Evolutionary conservation across 2,329 filamentous ascomycete species (phyloP), one percentile per base, ranked within the genome.

Genomic region (Exophiala xenobiotica): DNA sequence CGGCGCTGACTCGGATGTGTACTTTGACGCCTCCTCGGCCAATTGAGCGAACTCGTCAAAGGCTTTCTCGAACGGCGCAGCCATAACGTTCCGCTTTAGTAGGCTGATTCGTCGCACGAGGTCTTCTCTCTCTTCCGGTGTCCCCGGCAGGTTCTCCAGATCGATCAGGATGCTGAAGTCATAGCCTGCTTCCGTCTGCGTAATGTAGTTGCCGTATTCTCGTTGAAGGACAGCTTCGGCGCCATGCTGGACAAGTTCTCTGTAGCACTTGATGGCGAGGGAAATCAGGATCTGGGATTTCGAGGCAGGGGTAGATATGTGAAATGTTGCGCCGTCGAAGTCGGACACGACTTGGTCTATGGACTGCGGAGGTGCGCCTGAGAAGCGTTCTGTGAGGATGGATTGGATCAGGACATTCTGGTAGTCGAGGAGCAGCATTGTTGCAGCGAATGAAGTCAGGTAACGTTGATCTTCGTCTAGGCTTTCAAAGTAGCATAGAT

Each of bases 331-430:
- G 68, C 92, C 92, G 74, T 99, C 95, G 68, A 99, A 99, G 75
- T 99, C 93, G 69, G 92, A 97, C 58, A 96, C 90, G 58, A 95
- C 90, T 77, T 99, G 93, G 74, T 99, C 95, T 70, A 99, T 96
- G 63, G 88, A 90, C 53, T 46, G 42, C 19, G 54, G 54, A 39
- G 59, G 50, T 57, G 54, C 66, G 88, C 88, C 88, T 49, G 87
- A 88, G 77, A 99, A 95, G 66, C 93, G 83, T 77, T 99, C 95
- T 63, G 86, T 95, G 61, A 99, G 82, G 62, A 99, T 84, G 65
- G 91, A 92, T 77, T 97, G 90, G 65, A 99, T 95, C 69, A 99
- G 82, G 45, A 95, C 90, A 74, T 99, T 99, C 72, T 99, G 93
- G 67, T 99, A 99, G 76, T 99, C 95, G 70, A 99, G 85, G 64